A percentile compares a stretch with the other conserved stretches of the same genome.
phyloP scores from a whole-genome alignment of 83 land plant genomes.

The Diphasiastrum complanatum region DNA sequence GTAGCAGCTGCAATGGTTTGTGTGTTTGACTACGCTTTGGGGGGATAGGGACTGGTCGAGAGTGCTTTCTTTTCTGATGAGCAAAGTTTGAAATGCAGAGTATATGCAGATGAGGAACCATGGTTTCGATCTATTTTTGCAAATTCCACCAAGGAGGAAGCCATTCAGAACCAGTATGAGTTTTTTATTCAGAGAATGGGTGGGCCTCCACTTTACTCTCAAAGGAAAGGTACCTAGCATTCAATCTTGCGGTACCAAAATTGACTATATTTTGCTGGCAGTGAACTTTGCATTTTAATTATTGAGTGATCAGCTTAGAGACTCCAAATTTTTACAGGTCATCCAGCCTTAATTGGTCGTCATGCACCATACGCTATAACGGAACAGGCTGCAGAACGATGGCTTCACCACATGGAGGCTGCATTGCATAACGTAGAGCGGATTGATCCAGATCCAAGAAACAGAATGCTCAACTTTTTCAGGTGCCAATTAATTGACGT shows the following conservation, averaged over 20 bases:
- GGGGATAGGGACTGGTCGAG: too few relatives aligned
- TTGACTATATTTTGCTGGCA: too few relatives aligned
- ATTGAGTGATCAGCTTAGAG: too few relatives aligned
- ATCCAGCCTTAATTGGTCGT: constrained; percentile 86
- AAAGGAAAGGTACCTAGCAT: constrained; percentile 58
- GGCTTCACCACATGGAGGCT: constrained; percentile 85
- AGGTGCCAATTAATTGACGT: constrained; percentile 34
- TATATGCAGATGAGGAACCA: constrained; percentile 73
- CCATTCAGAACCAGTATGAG: constrained; percentile 83
- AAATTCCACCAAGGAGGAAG: constrained; percentile 66
- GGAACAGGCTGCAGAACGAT: constrained; percentile 78
- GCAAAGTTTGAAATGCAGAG: constrained; percentile 47
- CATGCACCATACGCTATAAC: constrained; percentile 89
- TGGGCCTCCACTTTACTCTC: constrained; percentile 74
- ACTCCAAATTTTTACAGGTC: too few relatives aligned
- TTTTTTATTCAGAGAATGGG: constrained; percentile 94
- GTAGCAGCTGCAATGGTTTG: too few relatives aligned
- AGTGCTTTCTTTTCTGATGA: too few relatives aligned
- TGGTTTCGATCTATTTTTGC: constrained; percentile 88
- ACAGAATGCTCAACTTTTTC: constrained; percentile 79
- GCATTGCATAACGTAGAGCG: constrained; percentile 54
- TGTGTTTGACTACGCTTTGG: too few relatives aligned
- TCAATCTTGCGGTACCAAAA: too few relatives aligned
- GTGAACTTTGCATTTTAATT: too few relatives aligned
- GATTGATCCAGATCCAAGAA: constrained; percentile 75